Evolutionary conservation across 2,329 filamentous ascomycete species (phyloP).

Genomic region (Trichoderma polysporum): DNA sequence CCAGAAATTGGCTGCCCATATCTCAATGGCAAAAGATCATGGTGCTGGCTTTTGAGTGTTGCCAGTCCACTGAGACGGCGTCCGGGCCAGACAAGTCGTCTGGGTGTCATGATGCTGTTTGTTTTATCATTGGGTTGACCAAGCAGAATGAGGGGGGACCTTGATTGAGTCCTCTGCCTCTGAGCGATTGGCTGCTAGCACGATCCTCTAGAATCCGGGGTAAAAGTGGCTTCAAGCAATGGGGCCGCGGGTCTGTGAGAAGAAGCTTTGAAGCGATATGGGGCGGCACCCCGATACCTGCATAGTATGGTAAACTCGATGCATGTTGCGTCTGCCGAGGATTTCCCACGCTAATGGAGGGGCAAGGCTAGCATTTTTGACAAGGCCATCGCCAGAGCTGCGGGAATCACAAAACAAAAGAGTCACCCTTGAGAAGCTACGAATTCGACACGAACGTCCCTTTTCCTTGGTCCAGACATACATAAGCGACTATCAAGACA

Average conservation of each 20-base stretch:
- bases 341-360: conserved; percentile 24
- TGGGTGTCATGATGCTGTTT: conserved; percentile 31
- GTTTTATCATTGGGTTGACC: not conserved
- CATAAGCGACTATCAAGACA: not conserved
- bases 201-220: conserved; percentile 20
- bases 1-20: conserved; percentile 27
- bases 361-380: conserved; percentile 19
- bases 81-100: conserved; percentile 29
- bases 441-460: not conserved
- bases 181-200: not conserved
- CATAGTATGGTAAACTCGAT: conserved; percentile 9
- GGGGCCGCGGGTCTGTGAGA: conserved; percentile 9
- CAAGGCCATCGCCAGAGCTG: not conserved
- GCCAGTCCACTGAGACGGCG: conserved; percentile 27
- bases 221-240: conserved; percentile 20
- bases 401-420: not conserved
- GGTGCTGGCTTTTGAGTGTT: conserved; percentile 23
- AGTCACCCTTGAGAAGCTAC: not conserved
- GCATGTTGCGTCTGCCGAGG: conserved; percentile 22
- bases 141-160: not conserved
- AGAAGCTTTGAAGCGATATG: conserved; percentile 13
- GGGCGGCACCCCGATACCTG: conserved; percentile 11
- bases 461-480: not conserved
- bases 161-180: not conserved
- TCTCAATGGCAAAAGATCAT: conserved; percentile 28